Evolutionary conservation across 495 filamentous ascomycete genomes (phyloP), one percentile per base, ranked within the genome.

Genomic region (Talaromyces adpressus): DNA sequence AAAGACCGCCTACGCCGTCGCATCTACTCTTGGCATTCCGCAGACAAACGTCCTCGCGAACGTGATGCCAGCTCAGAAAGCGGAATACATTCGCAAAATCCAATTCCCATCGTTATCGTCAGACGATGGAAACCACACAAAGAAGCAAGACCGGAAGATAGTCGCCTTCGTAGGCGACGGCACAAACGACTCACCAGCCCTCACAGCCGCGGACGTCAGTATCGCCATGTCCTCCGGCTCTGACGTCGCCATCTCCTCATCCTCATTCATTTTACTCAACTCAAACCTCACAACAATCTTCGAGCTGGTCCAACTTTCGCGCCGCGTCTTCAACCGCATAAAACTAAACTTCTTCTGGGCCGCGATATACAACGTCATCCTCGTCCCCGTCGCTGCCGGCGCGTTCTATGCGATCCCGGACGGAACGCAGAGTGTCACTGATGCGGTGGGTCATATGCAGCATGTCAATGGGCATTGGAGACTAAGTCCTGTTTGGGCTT

Each of bases 281-380:
- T 86, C 84, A 18, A 83, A 90, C 63, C 79, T 97, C 8, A 74
- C 75, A 47, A 79, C 88, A 0, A 81, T 97, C 60, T 79, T 93
- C 41, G 88, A 87, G 4, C 78, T 97, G 23, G 82, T 92, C 0
- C 77, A 88, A 39, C 84, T 97, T 47, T 89, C 85, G 62, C 75
- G 78, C 0, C 79, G 80, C 3, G 91, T 96, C 2, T 93, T 96
- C 69, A 75, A 83, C 34, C 79, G 92, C 16, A 88, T 97, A 66
- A 87, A 87, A 70, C 81, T 94, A 76, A 97, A 97, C 68, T 97
- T 96, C 71, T 83, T 73, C 29, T 97, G 92, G 92, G 92, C 92
- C 3, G 73, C 91, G n/a, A 74, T 95, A 3, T 97, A 96, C 70
- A 97, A 97, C 68, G 59, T 87, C 9, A 70, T 88, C 53, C 85